A percentile compares a stretch with the other conserved stretches of the same genome.
Conservation (phyloP, 768 basidiomycete genomes). For the Boletellus emodensis region DNA sequence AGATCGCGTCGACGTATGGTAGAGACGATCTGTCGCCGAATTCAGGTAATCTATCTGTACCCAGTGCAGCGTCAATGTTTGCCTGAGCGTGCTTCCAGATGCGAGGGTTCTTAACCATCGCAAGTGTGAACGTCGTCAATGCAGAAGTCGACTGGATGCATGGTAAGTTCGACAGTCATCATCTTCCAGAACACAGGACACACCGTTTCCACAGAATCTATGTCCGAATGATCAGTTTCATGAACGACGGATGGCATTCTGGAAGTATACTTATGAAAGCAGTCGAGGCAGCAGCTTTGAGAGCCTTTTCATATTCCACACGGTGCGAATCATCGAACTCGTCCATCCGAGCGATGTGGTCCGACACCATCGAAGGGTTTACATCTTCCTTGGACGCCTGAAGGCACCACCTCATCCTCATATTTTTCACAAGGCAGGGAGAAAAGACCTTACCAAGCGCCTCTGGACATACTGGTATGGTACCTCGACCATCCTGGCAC, state of each 20-base stretch:
- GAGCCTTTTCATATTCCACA: constrained; percentile 11
- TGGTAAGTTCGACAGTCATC: not conserved
- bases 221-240: not conserved
- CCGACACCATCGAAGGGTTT: constrained; percentile 12
- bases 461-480: constrained; percentile 14
- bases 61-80: not conserved
- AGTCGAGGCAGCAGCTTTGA: constrained; percentile 14
- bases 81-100: constrained; percentile 4
- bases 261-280: constrained; percentile 12
- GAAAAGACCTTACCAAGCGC: constrained; percentile 3
- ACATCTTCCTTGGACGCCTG: constrained; percentile 7
- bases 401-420: not conserved
- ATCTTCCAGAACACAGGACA: not conserved
- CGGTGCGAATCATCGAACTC: constrained; percentile 3
- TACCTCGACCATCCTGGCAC: constrained; percentile 8
- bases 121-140: constrained; percentile 3
- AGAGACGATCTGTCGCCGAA: constrained; percentile 4
- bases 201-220: constrained; percentile 16
- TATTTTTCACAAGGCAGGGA: not conserved
- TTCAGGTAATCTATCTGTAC: constrained; percentile 3
- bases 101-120: constrained; percentile 8
- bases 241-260: too few species aligned
- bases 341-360: constrained; percentile 10
- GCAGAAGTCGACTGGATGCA: not conserved
- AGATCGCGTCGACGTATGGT: constrained; percentile 3